phyloP scores from a whole-genome alignment of 2,329 filamentous ascomycete species.

The Bipolaris oryzae region DNA sequence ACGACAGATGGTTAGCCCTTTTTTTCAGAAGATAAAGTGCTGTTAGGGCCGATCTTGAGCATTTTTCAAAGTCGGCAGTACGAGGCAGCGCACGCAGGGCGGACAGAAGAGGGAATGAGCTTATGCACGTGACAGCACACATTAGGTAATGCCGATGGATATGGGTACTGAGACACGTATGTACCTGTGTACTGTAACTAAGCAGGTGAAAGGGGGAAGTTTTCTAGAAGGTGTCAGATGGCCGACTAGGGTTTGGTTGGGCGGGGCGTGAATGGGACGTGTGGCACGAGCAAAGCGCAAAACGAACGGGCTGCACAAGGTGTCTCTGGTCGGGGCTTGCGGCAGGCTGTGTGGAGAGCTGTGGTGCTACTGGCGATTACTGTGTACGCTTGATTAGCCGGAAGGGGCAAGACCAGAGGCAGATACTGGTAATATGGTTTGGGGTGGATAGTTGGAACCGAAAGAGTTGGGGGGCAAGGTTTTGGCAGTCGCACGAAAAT shows the following conservation, averaged over 20 bases:
- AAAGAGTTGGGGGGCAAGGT: background rate
- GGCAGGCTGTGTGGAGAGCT: slow-evolving; percentile 9
- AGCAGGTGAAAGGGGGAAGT: slow-evolving; percentile 15
- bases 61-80: background rate
- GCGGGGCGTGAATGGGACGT: background rate
- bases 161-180: background rate
- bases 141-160: background rate
- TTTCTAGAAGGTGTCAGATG: slow-evolving; percentile 21
- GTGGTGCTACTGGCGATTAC: slow-evolving; percentile 9
- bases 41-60: background rate
- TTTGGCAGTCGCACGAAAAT: background rate
- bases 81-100: background rate
- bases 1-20: background rate
- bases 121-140: slow-evolving; percentile 9
- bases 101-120: slow-evolving; percentile 4
- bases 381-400: slow-evolving; percentile 1
- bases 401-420: slow-evolving; percentile 3
- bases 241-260: background rate
- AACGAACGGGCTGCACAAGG: slow-evolving; percentile 10
- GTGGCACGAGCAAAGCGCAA: background rate
- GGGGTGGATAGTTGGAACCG: background rate
- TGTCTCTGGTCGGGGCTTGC: slow-evolving; percentile 5
- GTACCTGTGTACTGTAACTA: background rate
- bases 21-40: background rate
- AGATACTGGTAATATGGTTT: background rate